phyloP scores from a whole-genome alignment of 257 asterid species.

The Fraxinus quadrangulata region DNA sequence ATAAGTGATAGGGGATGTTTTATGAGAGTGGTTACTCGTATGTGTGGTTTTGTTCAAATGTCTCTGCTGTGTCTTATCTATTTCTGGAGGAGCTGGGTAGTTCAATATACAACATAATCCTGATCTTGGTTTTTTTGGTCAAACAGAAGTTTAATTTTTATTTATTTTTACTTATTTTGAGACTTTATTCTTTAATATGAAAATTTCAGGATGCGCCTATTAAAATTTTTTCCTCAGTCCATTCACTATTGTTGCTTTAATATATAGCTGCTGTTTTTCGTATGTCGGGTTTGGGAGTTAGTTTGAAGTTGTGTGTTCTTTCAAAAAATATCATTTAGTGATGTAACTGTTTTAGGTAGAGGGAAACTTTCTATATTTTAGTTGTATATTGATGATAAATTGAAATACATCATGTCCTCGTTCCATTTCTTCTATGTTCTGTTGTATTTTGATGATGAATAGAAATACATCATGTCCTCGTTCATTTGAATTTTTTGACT shows the following conservation, averaged over 20 bases:
- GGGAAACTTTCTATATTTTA: not conserved
- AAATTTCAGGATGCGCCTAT: not conserved
- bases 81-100: not conserved
- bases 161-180: not conserved
- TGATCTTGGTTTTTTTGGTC: not conserved
- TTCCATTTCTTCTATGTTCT: not conserved
- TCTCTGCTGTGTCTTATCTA: not conserved
- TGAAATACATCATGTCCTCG: not conserved
- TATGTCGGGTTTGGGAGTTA: not conserved
- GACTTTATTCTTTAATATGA: not conserved
- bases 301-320: not conserved
- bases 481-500: not conserved
- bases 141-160: not conserved
- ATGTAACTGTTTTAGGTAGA: not conserved
- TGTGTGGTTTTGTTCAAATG: not conserved
- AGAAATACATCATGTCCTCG: not conserved
- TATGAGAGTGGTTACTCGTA: not conserved
- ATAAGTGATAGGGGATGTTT: not conserved
- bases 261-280: not conserved
- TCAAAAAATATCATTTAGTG: not conserved
- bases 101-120: not conserved
- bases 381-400: not conserved
- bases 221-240: not conserved
- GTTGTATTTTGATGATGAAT: not conserved
- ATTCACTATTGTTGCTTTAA: not conserved